Evolutionary conservation across 257 asterid species (phyloP).

Genomic region (Scutellaria minor): DNA sequence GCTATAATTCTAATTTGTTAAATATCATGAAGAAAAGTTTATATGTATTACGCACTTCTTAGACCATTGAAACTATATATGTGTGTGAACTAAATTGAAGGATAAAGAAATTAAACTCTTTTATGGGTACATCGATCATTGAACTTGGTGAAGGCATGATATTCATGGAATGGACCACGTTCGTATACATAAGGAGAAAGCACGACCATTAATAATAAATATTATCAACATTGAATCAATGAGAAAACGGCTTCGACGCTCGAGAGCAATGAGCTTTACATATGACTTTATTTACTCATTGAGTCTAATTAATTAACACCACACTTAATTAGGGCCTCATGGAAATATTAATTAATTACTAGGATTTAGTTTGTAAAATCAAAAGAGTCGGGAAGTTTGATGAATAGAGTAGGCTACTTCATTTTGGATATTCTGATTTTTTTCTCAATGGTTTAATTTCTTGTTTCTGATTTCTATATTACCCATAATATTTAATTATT

Average conservation of each 20-base stretch:
- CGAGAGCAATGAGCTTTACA: no score
- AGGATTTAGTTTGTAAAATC: constrained; percentile 4
- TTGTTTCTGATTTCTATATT: no score
- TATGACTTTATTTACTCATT: background rate
- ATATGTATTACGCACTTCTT: no score
- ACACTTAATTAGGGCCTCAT: constrained; percentile 8
- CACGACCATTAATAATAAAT: background rate
- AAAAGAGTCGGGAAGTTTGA: background rate
- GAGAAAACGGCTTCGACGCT: background rate
- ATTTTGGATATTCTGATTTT: background rate
- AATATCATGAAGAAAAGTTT: no score
- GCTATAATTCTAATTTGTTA: no score
- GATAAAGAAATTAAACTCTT: no score
- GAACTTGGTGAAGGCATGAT: background rate
- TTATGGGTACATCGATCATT: background rate
- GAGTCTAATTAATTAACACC: constrained; percentile 20
- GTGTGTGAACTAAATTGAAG: no score
- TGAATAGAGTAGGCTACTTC: constrained; percentile 31
- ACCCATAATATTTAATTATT: no score
- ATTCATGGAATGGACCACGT: background rate
- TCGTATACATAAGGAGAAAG: background rate
- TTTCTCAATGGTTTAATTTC: background rate
- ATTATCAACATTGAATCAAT: background rate
- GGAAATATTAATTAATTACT: background rate
- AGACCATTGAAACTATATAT: no score